Evolutionary conservation across 1,284 basidiomycete genomes (phyloP).

Genomic region (Dichomitus squalens): DNA sequence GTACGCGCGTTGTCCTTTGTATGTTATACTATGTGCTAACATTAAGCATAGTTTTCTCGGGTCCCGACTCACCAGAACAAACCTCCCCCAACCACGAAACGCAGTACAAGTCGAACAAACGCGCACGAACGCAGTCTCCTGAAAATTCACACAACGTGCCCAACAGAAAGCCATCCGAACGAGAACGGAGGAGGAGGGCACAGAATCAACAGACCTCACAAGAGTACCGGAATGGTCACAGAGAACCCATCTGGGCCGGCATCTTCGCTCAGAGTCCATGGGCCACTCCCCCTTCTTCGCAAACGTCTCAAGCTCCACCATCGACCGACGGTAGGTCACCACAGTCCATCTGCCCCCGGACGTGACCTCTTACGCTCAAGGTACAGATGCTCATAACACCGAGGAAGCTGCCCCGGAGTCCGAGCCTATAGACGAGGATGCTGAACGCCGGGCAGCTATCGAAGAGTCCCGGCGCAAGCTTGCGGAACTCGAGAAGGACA

Average conservation of each 20-base stretch:
- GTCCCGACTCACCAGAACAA: not conserved
- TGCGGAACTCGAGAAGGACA: constrained; percentile 66
- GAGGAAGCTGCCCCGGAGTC: constrained; percentile 1
- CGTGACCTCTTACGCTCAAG: not conserved
- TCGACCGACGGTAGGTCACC: not conserved
- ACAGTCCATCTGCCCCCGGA: no score
- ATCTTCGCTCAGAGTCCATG: constrained; percentile 27
- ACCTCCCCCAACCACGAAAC: not conserved
- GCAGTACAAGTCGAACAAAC: constrained; percentile 14
- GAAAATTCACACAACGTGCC: constrained; percentile 40
- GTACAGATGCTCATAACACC: not conserved
- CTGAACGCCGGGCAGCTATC: constrained; percentile 47
- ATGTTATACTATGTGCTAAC: not conserved
- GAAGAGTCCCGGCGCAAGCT: constrained; percentile 69
- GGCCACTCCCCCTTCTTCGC: constrained; percentile 12
- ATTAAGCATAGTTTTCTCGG: not conserved
- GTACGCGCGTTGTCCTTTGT: constrained; percentile 5
- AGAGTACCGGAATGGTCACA: not conserved
- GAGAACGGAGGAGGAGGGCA: constrained; percentile 31
- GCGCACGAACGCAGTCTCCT: constrained; percentile 31
- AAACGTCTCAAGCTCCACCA: not conserved
- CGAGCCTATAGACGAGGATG: constrained; percentile 35
- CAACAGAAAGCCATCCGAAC: constrained; percentile 41
- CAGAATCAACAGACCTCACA: constrained; percentile 32
- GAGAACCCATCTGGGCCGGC: constrained; percentile 40